Evolutionary conservation across 345 rosid species (phyloP), one percentile per base, ranked within the genome.

Genomic region (Melaleuca alternifolia): DNA sequence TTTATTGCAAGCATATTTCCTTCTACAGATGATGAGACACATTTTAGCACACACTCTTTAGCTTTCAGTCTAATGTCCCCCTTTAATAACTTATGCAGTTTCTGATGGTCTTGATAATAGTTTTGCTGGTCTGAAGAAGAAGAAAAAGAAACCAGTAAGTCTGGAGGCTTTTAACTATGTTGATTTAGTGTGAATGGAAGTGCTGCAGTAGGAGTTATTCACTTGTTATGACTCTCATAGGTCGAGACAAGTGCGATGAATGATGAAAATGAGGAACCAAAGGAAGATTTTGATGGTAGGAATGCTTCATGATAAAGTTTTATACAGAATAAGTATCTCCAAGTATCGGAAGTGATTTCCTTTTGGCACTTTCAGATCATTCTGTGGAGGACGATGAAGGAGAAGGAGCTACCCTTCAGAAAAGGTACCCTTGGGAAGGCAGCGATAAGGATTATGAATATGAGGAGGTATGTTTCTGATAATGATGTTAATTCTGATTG

Each of bases 111-210:
- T 92, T 85, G 98, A 95, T 87, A 93, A 92, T 85, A 84, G 92
- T 89, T 97, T 97, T 86, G 54, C 92, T 92, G 97, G 98, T 81
- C 59, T 95, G 92, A 97, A 97, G 90, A 97, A 97, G 93, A 97
- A 97, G 95, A 97, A 97, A 90, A 97, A 96, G 95, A 97, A 96
- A 87, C 96, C 92, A 1, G 99, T 96, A 85, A 93, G 98, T 92
- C 21, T 71, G 81, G 81, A 37, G 48, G 81, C 26, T 71, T 56
- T 71, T 71, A 71, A 71, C 18, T 37, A 71, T 71, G 48, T 37
- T 48, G 37, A 37, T 71, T 84, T 28, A 50, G 61, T 83, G 51
- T 46, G 24, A 26, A 8, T 5, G 53, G 3, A 46, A 37, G 54
- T 85, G 41, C 84, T 82, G 81, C 48, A 37, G 81, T 18, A 9